Evolutionary conservation across 805 yeast genomes (phyloP), one percentile per base, ranked within the genome.

Genomic region (Wickerhamiella galacta): DNA sequence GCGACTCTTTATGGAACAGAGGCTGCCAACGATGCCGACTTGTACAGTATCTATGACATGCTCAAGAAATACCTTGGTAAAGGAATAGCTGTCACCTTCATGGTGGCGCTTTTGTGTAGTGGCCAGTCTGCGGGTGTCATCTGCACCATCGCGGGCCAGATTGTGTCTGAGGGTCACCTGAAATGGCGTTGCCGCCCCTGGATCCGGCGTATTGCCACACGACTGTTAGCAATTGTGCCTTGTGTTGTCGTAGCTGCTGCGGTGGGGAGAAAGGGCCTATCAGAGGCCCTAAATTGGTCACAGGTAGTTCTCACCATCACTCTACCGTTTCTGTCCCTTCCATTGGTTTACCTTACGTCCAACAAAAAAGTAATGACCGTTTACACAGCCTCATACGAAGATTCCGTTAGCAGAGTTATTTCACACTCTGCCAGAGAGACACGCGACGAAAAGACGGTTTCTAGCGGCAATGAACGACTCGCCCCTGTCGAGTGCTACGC

Each of bases 81-180:
- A 2, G 71, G 69, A 6, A 92, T 82, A 0, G 95, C 95, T 18
- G 72, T 81, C 1, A 54, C 82, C 1, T 85, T 85, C 56, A 82
- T 82, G 66, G 52, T 81, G 33, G 95, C 95, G 0, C 61, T 85
- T 44, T 58, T 85, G 25, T 68, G 79, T 37, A 75, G 90, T 37
- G 95, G 95, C 4, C 83, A 79, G 47, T 75, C 85, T 29, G 94
- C 95, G 0, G 93, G 95, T 31, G 72, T 85, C 27, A 85, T 83
- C 2, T 83, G 95, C 52, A 85, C 95, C 0, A 76, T 85, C 58
- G 81, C 93, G 0, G 95, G 95, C 7, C 93, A 85, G 54, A 73
- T 85, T 44, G 94, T 85, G 2, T 70, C 82, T 43, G 95, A 85
- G 52, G 95, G 95, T 1, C 87, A 80, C 47, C 59, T 85, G 25